A percentile compares a stretch with the other conserved stretches of the same genome.
Evolutionary conservation across 2,329 filamentous ascomycete species (phyloP).

Genomic region (Curvularia sp.): DNA sequence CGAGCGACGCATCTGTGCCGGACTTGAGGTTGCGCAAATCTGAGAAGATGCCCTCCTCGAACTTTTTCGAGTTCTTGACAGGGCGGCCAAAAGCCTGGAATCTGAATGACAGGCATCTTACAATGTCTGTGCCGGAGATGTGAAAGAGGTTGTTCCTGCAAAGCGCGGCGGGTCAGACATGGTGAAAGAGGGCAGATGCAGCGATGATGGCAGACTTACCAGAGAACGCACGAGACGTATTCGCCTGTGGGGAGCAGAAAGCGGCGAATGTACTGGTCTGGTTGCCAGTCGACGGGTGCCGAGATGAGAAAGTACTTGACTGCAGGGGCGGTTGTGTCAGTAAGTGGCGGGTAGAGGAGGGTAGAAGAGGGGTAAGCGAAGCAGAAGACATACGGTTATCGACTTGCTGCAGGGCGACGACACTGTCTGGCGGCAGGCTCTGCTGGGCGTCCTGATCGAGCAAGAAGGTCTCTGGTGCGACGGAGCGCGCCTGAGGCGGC

Average conservation of each 20-base stretch:
- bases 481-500: constrained; percentile 71
- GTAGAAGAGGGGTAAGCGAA: constrained; percentile 13
- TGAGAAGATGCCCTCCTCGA: constrained; percentile 99
- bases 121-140: constrained; percentile 98
- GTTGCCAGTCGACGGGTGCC: constrained; percentile 95
- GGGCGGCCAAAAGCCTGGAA: constrained; percentile 98
- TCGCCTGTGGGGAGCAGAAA: constrained; percentile 96
- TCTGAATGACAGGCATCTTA: constrained; percentile 95
- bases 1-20: constrained; percentile 94
- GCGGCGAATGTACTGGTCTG: constrained; percentile 93
- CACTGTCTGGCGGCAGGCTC: constrained; percentile 92
- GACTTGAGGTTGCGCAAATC: constrained; percentile 98
- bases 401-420: constrained; percentile 96
- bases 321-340: constrained; percentile 55
- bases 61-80: constrained; percentile 99
- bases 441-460: constrained; percentile 96
- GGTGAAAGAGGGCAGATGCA: neutral
- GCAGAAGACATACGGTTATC: constrained; percentile 93
- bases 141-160: constrained; percentile 96
- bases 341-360: constrained; percentile 23
- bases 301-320: constrained; percentile 99
- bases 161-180: constrained; percentile 35
- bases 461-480: constrained; percentile 98
- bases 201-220: constrained; percentile 57
- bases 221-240: constrained; percentile 98